phyloP scores from a whole-genome alignment of 2,329 filamentous ascomycete species.

The Aspergillus novofumigatus region DNA sequence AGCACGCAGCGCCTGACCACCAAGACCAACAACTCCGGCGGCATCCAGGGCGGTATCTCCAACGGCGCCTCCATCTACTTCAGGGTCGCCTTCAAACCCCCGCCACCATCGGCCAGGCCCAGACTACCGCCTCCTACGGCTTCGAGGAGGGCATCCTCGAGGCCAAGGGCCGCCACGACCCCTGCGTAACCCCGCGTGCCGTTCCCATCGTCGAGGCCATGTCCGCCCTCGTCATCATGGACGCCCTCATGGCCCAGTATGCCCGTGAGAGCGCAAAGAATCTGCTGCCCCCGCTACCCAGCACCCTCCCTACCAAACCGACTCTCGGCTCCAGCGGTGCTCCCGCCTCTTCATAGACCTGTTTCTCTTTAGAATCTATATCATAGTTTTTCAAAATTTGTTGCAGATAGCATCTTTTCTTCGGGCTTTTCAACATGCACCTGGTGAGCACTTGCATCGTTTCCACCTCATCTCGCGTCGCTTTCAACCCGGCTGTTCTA shows the following conservation, averaged over 20 bases:
- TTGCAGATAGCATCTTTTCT: neutral
- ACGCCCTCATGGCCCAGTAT: conserved; percentile 80
- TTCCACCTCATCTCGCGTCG: neutral
- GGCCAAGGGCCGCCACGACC: conserved; percentile 91
- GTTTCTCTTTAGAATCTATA: neutral
- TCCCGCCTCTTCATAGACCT: neutral
- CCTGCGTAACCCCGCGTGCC: conserved; percentile 83
- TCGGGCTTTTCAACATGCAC: neutral
- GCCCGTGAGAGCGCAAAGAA: conserved; percentile 50
- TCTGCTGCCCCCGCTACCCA: conserved; percentile 41
- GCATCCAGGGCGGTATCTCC: conserved; percentile 91
- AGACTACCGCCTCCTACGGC: conserved; percentile 77
- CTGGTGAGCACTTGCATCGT: neutral
- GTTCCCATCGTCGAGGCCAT: conserved; percentile 74
- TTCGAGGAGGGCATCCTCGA: conserved; percentile 72
- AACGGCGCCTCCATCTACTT: conserved; percentile 96
- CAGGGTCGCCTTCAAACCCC: conserved; percentile 93
- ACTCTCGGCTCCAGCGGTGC: conserved; percentile 3
- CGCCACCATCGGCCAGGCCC: conserved; percentile 86
- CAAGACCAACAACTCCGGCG: conserved; percentile 91
- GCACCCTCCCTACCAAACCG: conserved; percentile 34
- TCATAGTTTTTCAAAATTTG: neutral
- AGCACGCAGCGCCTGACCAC: conserved; percentile 64
- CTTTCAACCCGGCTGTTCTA: neutral
- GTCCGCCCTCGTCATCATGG: conserved; percentile 82